These are phyloP conservation scores for Rhododendron mucronatum DNA, from an alignment of 148 eudicot genomes.

Conservation along the genomic window DNA sequence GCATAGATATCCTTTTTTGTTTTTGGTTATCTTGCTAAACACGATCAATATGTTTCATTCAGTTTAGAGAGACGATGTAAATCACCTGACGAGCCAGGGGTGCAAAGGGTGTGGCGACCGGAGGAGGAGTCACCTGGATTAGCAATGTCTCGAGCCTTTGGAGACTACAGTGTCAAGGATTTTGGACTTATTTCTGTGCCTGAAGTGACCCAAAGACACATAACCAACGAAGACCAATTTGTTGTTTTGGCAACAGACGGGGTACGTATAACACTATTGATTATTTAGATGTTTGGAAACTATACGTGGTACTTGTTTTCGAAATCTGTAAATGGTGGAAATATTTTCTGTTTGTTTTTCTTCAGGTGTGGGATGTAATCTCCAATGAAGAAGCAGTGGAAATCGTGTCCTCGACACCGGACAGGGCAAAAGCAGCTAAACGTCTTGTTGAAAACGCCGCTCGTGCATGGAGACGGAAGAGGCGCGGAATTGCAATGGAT, in stretches of 20 bases:
- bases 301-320: background rate
- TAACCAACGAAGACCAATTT: conserved; percentile 67
- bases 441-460: conserved; percentile 56
- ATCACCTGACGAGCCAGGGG: conserved; percentile 70
- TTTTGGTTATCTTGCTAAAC: background rate
- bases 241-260: conserved; percentile 87
- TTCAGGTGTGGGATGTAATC: conserved; percentile 93
- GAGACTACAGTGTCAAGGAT: conserved; percentile 81
- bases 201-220: conserved; percentile 68
- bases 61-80: background rate
- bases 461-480: conserved; percentile 62
- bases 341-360: background rate
- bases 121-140: conserved; percentile 79
- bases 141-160: conserved; percentile 97
- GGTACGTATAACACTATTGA: conserved; percentile 39
- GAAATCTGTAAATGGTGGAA: background rate
- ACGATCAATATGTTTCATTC: background rate
- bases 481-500: conserved; percentile 63
- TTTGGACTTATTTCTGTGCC: conserved; percentile 90
- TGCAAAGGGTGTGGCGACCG: conserved; percentile 83
- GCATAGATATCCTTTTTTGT: background rate
- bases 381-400: conserved; percentile 83
- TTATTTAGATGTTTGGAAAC: background rate
- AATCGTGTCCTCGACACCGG: conserved; percentile 46
- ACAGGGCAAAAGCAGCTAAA: conserved; percentile 57